Conservation (phyloP, 2,329 filamentous ascomycete genomes). For the Exophiala dermatitidis region DNA sequence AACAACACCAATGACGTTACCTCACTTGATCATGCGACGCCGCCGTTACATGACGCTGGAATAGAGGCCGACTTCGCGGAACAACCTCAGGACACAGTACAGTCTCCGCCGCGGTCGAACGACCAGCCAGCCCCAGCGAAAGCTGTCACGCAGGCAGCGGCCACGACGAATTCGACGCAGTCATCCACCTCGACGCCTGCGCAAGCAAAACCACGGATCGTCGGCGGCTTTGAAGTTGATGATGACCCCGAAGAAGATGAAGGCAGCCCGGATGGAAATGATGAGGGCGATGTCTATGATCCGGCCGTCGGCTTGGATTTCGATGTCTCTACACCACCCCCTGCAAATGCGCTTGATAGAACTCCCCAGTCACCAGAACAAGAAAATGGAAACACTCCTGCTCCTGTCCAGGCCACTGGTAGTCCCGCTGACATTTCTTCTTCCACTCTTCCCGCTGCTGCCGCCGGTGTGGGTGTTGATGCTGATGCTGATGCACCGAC, state of each 20-base stretch:
- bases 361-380: slow-evolving; percentile 55
- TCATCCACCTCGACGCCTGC: slow-evolving; percentile 35
- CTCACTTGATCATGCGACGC: slow-evolving; percentile 1
- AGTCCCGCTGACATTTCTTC: slow-evolving; percentile 42
- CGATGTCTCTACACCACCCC: slow-evolving; percentile 22
- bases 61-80: slow-evolving; percentile 10
- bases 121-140: slow-evolving; percentile 20
- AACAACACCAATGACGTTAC: no score
- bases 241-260: slow-evolving; percentile 51
- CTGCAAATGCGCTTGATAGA: slow-evolving; percentile 26
- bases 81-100: slow-evolving; percentile 12
- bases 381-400: slow-evolving; percentile 39
- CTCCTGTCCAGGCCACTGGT: slow-evolving; percentile 44
- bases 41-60: slow-evolving; percentile 11
- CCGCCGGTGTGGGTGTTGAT: no score
- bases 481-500: slow-evolving; percentile 38
- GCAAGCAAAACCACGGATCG: slow-evolving; percentile 36
- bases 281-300: slow-evolving; percentile 29
- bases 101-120: slow-evolving; percentile 24
- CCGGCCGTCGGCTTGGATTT: slow-evolving; percentile 22
- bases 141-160: slow-evolving; percentile 15
- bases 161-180: slow-evolving; percentile 11
- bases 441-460: slow-evolving; percentile 35
- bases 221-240: slow-evolving; percentile 57
- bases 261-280: slow-evolving; percentile 22